Percentiles rank a stretch among this genome's conserved stretches.
These are phyloP conservation scores for Globisporangium irregulare DNA, from an alignment of 352 stramenopile genomes.

Conservation along the genomic window DNA sequence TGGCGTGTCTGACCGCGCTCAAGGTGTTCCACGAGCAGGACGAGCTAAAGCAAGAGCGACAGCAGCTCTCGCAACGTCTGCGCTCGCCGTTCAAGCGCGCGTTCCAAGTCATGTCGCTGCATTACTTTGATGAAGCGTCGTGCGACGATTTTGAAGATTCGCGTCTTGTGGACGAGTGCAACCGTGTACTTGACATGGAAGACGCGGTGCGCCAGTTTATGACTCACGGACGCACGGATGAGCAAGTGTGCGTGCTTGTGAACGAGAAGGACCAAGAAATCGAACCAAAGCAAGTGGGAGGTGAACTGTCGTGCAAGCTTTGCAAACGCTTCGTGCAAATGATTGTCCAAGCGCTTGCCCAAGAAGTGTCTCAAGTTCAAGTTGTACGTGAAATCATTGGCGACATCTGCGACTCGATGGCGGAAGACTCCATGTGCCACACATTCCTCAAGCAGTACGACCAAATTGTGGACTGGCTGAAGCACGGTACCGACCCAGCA, in stretches of 20 bases:
- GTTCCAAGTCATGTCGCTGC: constrained; percentile 38
- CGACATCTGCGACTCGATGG: constrained; percentile 72
- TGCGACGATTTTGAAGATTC: constrained; percentile 43
- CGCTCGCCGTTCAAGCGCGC: constrained; percentile 36
- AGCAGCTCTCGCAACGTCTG: constrained; percentile 34
- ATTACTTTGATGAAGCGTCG: constrained; percentile 40
- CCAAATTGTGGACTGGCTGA: constrained; percentile 75
- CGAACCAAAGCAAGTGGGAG: constrained; percentile 23
- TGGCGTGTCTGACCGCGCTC: constrained; percentile 50
- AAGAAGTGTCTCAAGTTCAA: constrained; percentile 62
- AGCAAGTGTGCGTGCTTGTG: constrained; percentile 47
- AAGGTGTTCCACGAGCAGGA: constrained; percentile 44
- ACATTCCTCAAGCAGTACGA: constrained; percentile 73
- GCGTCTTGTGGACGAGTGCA: constrained; percentile 40
- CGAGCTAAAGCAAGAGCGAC: constrained; percentile 24
- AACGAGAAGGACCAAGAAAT: constrained; percentile 13
- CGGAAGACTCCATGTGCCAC: constrained; percentile 74
- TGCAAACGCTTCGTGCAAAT: constrained; percentile 79
- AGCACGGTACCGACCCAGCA: constrained; percentile 57
- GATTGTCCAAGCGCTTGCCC: constrained; percentile 49
- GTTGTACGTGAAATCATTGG: constrained; percentile 70
- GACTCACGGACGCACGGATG: constrained; percentile 32
- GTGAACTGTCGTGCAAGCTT: constrained; percentile 62
- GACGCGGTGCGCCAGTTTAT: constrained; percentile 44
- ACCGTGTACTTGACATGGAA: constrained; percentile 37